Evolutionary conservation across 2,329 filamentous ascomycete species (phyloP).

Genomic region (Xylariomycetidae sp.): DNA sequence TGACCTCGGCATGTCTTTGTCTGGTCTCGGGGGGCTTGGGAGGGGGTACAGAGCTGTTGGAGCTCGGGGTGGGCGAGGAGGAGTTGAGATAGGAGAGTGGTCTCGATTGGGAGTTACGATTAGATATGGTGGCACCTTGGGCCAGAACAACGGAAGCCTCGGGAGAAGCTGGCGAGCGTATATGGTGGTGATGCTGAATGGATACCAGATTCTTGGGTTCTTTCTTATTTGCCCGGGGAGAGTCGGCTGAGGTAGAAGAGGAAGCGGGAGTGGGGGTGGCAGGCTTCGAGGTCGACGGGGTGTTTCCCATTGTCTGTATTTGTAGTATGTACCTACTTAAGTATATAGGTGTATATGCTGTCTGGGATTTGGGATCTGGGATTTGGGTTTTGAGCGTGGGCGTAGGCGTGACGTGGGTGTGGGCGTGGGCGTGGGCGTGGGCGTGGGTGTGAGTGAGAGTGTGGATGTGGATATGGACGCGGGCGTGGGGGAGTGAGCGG

Average conservation of each 20-base stretch:
- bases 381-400: no score
- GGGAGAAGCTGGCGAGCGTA: constrained; percentile 53
- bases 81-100: constrained; percentile 45
- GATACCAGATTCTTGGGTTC: constrained; percentile 51
- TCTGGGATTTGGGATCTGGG: no score
- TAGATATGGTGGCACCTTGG: constrained; percentile 49
- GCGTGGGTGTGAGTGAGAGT: no score
- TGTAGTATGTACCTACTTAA: no score
- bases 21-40: constrained; percentile 21
- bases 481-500: no score
- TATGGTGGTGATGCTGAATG: constrained; percentile 43
- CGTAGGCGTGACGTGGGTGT: no score
- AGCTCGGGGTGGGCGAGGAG: constrained; percentile 35
- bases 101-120: constrained; percentile 43
- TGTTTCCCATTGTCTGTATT: constrained; percentile 43
- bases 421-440: no score
- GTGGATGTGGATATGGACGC: no score
- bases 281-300: constrained; percentile 35
- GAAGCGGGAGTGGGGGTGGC: constrained; percentile 26
- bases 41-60: constrained; percentile 25
- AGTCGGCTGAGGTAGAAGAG: constrained; percentile 23
- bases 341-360: no score
- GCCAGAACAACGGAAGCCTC: constrained; percentile 60
- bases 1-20: constrained; percentile 28
- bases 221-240: constrained; percentile 34